Base-by-base conservation (phyloP, 2,329 filamentous ascomycete species). In the Aspergillus awamori region DNA sequence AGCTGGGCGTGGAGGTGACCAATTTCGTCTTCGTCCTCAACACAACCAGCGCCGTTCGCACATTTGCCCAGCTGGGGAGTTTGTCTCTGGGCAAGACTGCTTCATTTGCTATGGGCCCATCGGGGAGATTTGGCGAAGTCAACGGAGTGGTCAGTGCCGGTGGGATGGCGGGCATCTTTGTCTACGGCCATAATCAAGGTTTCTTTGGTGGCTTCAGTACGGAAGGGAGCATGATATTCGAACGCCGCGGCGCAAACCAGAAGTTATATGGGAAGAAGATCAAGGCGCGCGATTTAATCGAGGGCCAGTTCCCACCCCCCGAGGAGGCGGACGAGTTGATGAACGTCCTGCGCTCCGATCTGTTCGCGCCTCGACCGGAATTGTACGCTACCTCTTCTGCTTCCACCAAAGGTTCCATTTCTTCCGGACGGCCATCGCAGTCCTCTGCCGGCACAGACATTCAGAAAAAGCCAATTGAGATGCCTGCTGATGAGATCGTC, bases 11-110 rank as follows among this genome's bases (percentile, higher is more conserved):
- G 60, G 80, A 82, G 63, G 67, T 82, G 24, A 81, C 80, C 10
- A 79, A 82, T 67, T 98, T 98, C 73, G 95, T 99, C 73, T 97
- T 98, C 79, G 96, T 98, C 64, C 87, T 99, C 65, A 98, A 97
- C 79, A 93, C 97, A 70, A 81, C 87, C 38, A 86, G 82, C 61
- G 93, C 94, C 26, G 93, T 99, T 66, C 90, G 90, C 76, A 93
- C 93, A 2, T 97, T 98, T 78, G 91, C 92, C 10, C 93, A 97
- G 76, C 87, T 89, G 38, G 95, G 94, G 0, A 93, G 89, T 56
- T 82, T 98, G 62, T 97, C 93, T 1, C 83, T 99, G 2, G 93
- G 94, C 65, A 93, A 93, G 66, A 98, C 98, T 74, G 92, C 97
- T 15, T 96, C 92, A 1, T 88, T 98, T 69, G 95, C 95, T 13